phyloP scores from a whole-genome alignment of 331 rosid genomes.

The Spiraea crenata region DNA sequence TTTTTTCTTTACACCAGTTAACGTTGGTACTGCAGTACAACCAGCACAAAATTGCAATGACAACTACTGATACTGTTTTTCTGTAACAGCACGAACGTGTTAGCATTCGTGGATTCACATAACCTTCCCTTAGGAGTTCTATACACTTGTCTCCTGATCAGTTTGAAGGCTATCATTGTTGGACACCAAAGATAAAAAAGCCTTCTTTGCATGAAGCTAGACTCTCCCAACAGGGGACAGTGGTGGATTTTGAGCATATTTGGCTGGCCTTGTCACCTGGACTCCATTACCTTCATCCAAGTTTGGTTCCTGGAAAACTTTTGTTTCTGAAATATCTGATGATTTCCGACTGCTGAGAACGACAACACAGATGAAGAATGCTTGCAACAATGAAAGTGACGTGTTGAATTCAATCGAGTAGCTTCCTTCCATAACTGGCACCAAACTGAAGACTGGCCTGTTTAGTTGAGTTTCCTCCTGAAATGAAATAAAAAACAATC shows the following conservation, averaged over 20 bases:
- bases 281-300: conserved; percentile 24
- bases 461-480: conserved; percentile 60
- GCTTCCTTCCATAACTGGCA: conserved; percentile 62
- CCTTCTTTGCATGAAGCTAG: conserved; percentile 31
- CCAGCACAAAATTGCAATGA: conserved; percentile 14
- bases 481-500: conserved; percentile 20
- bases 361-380: conserved; percentile 70
- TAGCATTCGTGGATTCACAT: too few relatives aligned
- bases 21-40: conserved; percentile 3
- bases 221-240: conserved; percentile 86
- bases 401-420: conserved; percentile 65
- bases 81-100: too few relatives aligned
- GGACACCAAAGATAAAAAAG: conserved; percentile 12
- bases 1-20: conserved; percentile 15
- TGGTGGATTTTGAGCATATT: conserved; percentile 74
- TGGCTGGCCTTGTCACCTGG: conserved; percentile 39
- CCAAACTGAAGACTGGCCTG: conserved; percentile 56
- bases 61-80: background rate
- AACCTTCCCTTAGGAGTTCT: background rate
- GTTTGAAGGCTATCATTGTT: conserved; percentile 26
- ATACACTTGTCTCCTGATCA: conserved; percentile 13
- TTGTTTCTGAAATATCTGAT: conserved; percentile 33
- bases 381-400: conserved; percentile 70
- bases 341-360: conserved; percentile 52
- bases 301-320: conserved; percentile 25